A percentile compares a stretch with the other conserved stretches of the same genome.
These are phyloP conservation scores for Aspergillus viridinutans DNA, from an alignment of 2,329 filamentous ascomycete genomes.

Conservation along the genomic window DNA sequence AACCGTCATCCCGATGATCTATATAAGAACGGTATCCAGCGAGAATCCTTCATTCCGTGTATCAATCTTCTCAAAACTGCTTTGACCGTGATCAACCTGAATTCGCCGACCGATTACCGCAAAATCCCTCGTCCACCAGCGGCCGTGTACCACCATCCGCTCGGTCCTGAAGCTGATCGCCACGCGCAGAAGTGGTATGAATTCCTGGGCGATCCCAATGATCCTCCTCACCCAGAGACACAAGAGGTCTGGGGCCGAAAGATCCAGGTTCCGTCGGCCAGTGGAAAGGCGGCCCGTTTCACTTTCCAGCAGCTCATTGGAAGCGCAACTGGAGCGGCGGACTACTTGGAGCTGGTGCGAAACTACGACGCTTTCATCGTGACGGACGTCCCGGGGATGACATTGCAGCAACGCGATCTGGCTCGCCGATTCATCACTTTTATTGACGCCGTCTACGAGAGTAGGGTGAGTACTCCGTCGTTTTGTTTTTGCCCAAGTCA, in stretches of 20 bases:
- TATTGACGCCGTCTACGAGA: slow-evolving; percentile 92
- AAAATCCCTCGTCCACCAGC: slow-evolving; percentile 92
- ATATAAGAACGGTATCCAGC: slow-evolving; percentile 97
- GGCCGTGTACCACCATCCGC: slow-evolving; percentile 86
- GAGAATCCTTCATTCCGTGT: slow-evolving; percentile 90
- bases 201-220: slow-evolving; percentile 78
- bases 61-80: slow-evolving; percentile 84
- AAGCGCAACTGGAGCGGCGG: slow-evolving; percentile 81
- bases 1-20: slow-evolving; percentile 95
- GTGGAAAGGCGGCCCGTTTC: slow-evolving; percentile 83
- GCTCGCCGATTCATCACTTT: slow-evolving; percentile 95
- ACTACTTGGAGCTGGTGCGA: slow-evolving; percentile 87
- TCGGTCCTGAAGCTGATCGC: slow-evolving; percentile 69
- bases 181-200: slow-evolving; percentile 95
- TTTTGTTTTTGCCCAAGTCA: background rate
- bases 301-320: slow-evolving; percentile 90
- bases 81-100: slow-evolving; percentile 86
- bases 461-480: slow-evolving; percentile 40
- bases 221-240: slow-evolving; percentile 70
- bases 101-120: slow-evolving; percentile 93
- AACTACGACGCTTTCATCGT: slow-evolving; percentile 91
- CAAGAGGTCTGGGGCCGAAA: slow-evolving; percentile 91
- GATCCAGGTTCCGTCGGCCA: slow-evolving; percentile 81
- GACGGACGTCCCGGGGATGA: slow-evolving; percentile 90
- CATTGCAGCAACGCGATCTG: slow-evolving; percentile 75